Percentiles rank a stretch among this genome's conserved stretches.
Conservation (phyloP, 345 rosid species). For the Melaleuca quinquenervia region DNA sequence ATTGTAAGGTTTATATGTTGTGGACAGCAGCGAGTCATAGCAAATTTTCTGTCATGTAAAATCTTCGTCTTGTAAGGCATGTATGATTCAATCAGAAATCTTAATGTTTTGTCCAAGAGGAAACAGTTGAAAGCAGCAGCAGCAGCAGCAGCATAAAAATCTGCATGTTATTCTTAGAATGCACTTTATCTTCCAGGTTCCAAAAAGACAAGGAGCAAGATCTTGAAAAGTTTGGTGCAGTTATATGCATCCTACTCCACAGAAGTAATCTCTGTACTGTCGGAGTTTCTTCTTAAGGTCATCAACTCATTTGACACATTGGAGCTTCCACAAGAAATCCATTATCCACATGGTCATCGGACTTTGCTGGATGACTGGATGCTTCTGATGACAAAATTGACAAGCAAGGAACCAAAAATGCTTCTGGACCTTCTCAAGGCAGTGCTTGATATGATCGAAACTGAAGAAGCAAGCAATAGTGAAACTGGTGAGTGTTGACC, state of each 20-base stretch:
- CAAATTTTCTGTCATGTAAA: neutral
- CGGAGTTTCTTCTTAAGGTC: constrained; percentile 25
- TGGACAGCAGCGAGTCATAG: neutral
- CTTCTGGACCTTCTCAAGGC: constrained; percentile 54
- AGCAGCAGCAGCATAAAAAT: neutral
- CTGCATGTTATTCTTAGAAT: neutral
- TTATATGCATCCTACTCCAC: constrained; percentile 60
- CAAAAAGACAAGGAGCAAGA: constrained; percentile 38
- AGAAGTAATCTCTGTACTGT: constrained; percentile 56
- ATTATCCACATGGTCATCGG: constrained; percentile 13
- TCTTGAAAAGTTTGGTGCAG: constrained; percentile 40
- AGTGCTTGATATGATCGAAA: constrained; percentile 43
- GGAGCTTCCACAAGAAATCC: constrained; percentile 20
- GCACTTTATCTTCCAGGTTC: constrained; percentile 38
- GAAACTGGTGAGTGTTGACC: constrained; percentile 25
- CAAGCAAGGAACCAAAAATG: constrained; percentile 67
- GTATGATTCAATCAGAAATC: neutral
- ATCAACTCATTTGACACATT: constrained; percentile 10
- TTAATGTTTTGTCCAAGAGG: neutral
- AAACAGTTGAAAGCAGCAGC: neutral
- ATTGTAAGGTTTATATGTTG: neutral
- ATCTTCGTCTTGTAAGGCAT: neutral
- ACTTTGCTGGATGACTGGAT: constrained; percentile 53
- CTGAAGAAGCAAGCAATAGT: constrained; percentile 25
- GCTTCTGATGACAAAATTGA: constrained; percentile 40